A percentile compares a stretch with the other conserved stretches of the same genome.
phyloP scores from a whole-genome alignment of 495 filamentous ascomycete species.

The Oidiodendron maius region DNA sequence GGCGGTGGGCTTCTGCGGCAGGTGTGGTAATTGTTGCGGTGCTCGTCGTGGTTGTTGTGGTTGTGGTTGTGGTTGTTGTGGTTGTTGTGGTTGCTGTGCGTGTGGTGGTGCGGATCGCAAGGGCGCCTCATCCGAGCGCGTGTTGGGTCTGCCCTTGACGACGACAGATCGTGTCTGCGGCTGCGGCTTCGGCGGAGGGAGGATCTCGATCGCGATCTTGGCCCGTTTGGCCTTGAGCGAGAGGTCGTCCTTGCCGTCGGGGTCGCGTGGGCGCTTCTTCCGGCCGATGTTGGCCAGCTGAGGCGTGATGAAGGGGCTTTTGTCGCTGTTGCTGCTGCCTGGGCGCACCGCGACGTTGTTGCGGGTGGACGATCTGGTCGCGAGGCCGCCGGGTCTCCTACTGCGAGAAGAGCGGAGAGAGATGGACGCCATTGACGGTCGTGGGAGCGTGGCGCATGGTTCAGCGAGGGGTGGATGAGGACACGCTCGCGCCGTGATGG shows the following conservation, averaged over 20 bases:
- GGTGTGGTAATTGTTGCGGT: conserved; percentile 2
- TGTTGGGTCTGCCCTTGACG: conserved; percentile 21
- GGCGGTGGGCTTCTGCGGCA: conserved; percentile 10
- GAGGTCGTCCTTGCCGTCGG: conserved; percentile 8
- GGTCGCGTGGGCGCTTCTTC: conserved; percentile 23
- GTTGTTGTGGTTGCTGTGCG: no score
- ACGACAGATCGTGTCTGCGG: conserved; percentile 20
- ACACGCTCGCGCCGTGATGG: no score
- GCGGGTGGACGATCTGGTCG: conserved; percentile 18
- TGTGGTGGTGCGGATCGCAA: conserved; percentile 11
- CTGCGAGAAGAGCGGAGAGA: conserved; percentile 30
- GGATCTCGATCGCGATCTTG: conserved; percentile 21
- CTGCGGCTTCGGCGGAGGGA: conserved; percentile 22
- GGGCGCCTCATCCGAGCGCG: conserved; percentile 14
- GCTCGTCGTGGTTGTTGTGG: background rate
- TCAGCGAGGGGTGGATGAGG: no score
- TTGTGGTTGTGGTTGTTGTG: no score
- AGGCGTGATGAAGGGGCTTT: conserved; percentile 26
- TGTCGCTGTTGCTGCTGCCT: conserved; percentile 19
- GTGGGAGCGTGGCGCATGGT: conserved; percentile 24
- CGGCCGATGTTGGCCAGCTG: conserved; percentile 25
- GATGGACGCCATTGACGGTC: conserved; percentile 21
- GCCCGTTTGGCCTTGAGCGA: conserved; percentile 15
- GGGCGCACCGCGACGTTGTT: conserved; percentile 20
- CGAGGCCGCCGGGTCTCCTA: conserved; percentile 32